Base-by-base conservation (phyloP, 805 yeast genomes). In the Sporopachydermia lactativora region DNA sequence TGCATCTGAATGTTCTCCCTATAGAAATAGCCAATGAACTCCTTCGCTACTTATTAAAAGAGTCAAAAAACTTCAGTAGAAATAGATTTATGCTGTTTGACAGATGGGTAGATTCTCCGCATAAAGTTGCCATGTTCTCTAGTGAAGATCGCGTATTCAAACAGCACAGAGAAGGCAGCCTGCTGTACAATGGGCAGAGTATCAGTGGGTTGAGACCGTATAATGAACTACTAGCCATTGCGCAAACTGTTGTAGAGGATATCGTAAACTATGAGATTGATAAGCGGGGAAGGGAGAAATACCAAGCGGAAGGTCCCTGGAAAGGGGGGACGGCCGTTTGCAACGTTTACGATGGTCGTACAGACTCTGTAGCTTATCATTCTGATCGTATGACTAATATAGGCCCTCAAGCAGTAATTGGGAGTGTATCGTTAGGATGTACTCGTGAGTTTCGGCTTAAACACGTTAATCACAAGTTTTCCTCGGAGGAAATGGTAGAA, bases 391-490 rank as follows among this genome's bases (percentile, higher is more conserved):
- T 82, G 45, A 76, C 84, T 0, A 66, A 75, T 39, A 65, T 81
- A 16, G 94, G 94, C 0, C 88, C 92, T 0, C 71, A 76, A 43
- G 75, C 81, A 3, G 65, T 65, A 34, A 73, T 83, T 38, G 84
- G 77, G 0, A 75, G 88, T 1, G 41, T 81, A 2, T 73, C 83
- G 3, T 51, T 82, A 5, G 94, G 94, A 0, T 71, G 77, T 3
- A 71, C 81, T 0, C 61, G 94, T 34, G 77, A 74, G 45, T 83
- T 82, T 50, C 55, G 85, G 34, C 53, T 81, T 3, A 58, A 77
- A 41, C 65, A 65, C 42, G 58, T 51, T 18, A 63, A 70, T 41
- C 50, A 52, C 13, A 24, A 24, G 31, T n/a, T 24, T 8, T n/a
- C n/a, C n/a, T 24, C 31, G 8, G 13, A 24, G 31, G 31, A 24